Base-by-base conservation (phyloP, 1,284 basidiomycete species). In the Paramarasmius palmivorus region DNA sequence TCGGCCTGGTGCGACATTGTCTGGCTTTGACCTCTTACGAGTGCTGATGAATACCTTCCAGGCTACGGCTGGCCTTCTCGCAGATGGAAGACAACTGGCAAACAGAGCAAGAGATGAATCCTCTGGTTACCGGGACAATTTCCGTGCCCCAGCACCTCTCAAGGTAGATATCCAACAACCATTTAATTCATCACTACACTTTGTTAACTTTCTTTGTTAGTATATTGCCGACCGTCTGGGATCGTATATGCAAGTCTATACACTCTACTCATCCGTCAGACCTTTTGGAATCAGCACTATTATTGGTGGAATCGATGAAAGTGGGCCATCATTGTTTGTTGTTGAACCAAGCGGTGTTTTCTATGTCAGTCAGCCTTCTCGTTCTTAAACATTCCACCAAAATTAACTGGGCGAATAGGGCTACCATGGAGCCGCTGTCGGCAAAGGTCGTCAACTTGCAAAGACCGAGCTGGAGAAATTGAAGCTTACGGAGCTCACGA, bases 391-490 rank as follows among this genome's bases (percentile, higher is more conserved):
- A 20, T 39, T 14, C 26, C 57, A 25, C 41, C 2, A 17, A n/a
- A n/a, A 17, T 20, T 35, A 23, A 19, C 4, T n/a, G 44, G 35
- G 12, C 36, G 56, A n/a, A 59, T 56, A 93, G 91, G 95, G 95
- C 23, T 97, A 97, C 73, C 82, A 93, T 58, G 95, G 93, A 20
- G 92, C 92, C 22, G 97, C 97, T 7, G 88, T 97, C 17, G 97
- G 97, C 52, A 99, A 99, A 72, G 97, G 97, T 19, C 86, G 92
- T 57, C 95, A 98, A 65, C 79, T 99, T 57, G 97, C 97, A 17
- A 98, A 98, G 81, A 99, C 96, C 2, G 97, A 99, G 70, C 77
- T 99, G 51, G 97, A 99, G 73, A 99, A 99, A 73, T 83, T 98
- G 53, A 90, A 93, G 62, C 75, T 97, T 44, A 74, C 86, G 3